Evolutionary conservation across 2,329 filamentous ascomycete genomes (phyloP).

Genomic region (Pochonia chlamydosporia): DNA sequence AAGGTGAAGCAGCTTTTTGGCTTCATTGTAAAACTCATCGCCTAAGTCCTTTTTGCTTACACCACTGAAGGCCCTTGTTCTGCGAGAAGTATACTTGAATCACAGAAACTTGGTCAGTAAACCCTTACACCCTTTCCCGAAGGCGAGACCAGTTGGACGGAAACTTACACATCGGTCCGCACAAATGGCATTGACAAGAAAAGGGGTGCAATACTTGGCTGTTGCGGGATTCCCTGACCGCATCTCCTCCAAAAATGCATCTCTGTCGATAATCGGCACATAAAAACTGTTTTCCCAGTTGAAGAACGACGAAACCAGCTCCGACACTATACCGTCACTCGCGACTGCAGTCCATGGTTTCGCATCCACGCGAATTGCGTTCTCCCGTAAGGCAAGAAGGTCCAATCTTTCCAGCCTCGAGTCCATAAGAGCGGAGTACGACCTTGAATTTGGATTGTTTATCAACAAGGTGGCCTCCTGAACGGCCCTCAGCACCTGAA

Average conservation of each 20-base stretch:
- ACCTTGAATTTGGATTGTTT: neutral
- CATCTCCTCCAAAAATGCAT: conserved; percentile 23
- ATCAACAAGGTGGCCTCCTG: neutral
- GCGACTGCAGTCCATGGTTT: conserved; percentile 24
- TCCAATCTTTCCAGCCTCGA: conserved; percentile 6
- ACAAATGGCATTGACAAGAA: conserved; percentile 26
- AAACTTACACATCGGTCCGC: conserved; percentile 21
- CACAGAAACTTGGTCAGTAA: neutral
- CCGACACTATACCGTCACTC: conserved; percentile 24
- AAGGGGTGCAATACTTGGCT: conserved; percentile 22
- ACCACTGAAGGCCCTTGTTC: conserved; percentile 12
- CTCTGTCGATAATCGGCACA: conserved; percentile 18
- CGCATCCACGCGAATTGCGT: conserved; percentile 18
- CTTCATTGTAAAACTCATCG: conserved; percentile 16
- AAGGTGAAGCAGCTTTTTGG: conserved; percentile 16
- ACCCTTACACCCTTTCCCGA: neutral
- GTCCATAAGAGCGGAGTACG: neutral
- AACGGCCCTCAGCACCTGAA: conserved; percentile 5
- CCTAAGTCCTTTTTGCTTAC: conserved; percentile 12
- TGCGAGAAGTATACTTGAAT: conserved; percentile 15
- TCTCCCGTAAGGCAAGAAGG: conserved; percentile 11
- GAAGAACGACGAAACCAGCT: conserved; percentile 24
- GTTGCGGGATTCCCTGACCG: conserved; percentile 7
- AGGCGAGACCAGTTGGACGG: neutral
- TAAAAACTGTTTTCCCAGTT: conserved; percentile 21